phyloP scores from a whole-genome alignment of 2,329 filamentous ascomycete species.

The Rasamsonia emersonii region DNA sequence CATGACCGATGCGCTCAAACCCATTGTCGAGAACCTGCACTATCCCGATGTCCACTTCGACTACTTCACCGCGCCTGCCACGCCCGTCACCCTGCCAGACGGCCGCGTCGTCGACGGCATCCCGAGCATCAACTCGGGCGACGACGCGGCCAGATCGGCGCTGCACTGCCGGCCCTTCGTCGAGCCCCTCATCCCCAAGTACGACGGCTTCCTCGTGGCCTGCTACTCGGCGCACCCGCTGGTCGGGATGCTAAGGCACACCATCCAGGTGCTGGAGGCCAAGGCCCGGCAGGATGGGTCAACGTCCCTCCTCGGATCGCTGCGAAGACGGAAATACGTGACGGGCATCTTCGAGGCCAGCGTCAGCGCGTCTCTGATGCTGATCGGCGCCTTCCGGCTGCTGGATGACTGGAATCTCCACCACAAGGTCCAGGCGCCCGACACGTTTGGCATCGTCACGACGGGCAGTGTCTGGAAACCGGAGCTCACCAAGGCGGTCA shows the following conservation, averaged over 20 bases:
- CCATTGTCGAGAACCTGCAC: constrained; percentile 29
- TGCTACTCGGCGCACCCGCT: constrained; percentile 83
- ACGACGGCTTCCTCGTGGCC: constrained; percentile 75
- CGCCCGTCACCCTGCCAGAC: constrained; percentile 21
- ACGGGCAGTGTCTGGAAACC: constrained; percentile 78
- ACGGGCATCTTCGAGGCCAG: constrained; percentile 85
- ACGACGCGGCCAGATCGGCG: constrained; percentile 58
- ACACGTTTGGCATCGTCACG: constrained; percentile 74
- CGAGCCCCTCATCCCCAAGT: constrained; percentile 25
- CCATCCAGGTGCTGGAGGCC: constrained; percentile 20
- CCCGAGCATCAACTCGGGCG: constrained; percentile 67
- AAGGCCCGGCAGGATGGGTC: constrained; percentile 3
- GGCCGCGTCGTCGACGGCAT: constrained; percentile 42
- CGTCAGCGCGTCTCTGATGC: constrained; percentile 55
- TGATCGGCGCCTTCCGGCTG: constrained; percentile 36
- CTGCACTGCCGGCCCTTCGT: constrained; percentile 53
- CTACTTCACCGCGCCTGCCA: constrained; percentile 30
- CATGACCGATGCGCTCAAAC: constrained; percentile 36
- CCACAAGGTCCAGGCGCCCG: constrained; percentile 30
- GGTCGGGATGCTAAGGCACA: constrained; percentile 51
- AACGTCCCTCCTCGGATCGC: constrained; percentile 1
- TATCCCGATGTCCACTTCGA: constrained; percentile 29
- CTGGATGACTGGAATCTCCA: constrained; percentile 15
- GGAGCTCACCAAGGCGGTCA: constrained; percentile 60
- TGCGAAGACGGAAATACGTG: constrained; percentile 43